These are phyloP conservation scores for Globisporangium alternatum DNA, from an alignment of 352 stramenopile species.

Conservation along the genomic window DNA sequence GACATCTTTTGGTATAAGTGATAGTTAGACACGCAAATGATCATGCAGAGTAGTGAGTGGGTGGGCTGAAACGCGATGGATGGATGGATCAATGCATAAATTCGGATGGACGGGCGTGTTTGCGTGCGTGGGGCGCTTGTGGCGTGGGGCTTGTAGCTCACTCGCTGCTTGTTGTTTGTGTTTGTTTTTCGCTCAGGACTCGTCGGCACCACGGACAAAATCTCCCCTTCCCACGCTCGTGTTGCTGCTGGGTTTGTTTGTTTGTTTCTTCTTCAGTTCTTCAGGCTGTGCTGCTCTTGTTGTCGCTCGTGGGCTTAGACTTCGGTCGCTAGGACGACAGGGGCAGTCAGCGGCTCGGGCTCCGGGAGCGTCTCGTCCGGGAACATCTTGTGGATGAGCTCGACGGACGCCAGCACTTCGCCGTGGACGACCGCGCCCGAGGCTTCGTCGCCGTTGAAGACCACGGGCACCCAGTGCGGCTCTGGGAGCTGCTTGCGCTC, in stretches of 20 bases:
- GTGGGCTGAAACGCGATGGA: neutral
- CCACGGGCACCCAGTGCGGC: constrained; percentile 49
- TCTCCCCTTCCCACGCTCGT: constrained; percentile 2
- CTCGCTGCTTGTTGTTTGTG: neutral
- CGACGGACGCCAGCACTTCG: constrained; percentile 50
- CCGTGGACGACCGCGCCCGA: constrained; percentile 35
- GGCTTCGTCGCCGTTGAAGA: constrained; percentile 45
- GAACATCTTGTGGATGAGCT: constrained; percentile 59
- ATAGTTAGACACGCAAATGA: constrained; percentile 6
- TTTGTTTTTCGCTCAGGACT: constrained; percentile 4
- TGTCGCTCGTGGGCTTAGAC: constrained; percentile 5
- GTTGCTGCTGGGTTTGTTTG: neutral
- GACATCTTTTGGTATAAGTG: too few relatives aligned
- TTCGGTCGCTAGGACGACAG: neutral
- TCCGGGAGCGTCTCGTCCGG: constrained; percentile 53
- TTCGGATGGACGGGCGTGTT: neutral
- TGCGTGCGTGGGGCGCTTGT: neutral
- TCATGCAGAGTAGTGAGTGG: neutral
- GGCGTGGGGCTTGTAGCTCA: neutral
- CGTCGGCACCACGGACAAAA: constrained; percentile 6
- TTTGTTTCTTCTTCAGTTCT: neutral
- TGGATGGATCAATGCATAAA: neutral
- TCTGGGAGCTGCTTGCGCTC: constrained; percentile 33
- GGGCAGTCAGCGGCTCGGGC: constrained; percentile 26
- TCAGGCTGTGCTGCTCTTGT: neutral